Base-by-base conservation (phyloP, 495 filamentous ascomycete species). In the Annulohypoxylon bovei region DNA sequence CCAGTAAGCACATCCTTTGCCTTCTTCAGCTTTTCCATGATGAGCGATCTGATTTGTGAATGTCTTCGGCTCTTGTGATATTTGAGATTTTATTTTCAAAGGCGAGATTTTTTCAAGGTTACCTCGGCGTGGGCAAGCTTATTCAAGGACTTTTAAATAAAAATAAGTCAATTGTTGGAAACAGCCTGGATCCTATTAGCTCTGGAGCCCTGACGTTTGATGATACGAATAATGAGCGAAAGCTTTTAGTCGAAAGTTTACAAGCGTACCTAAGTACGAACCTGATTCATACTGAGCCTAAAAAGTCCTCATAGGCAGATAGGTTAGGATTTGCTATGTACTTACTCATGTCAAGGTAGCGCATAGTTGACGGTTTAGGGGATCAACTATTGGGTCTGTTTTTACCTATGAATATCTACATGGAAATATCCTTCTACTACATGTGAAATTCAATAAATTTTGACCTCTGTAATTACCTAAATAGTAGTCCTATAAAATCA, bases 1-100 rank as follows among this genome's bases (percentile, higher is more conserved):
- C 74, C 69, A 20, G 71, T 73, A 40, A 73, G 60, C 23, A 63
- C 68, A 53, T 75, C 46, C 66, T 76, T 72, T 27, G 76, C 53
- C 44, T 77, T 65, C 60, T 79, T 62, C 57, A 75, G 27, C 6
- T 65, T 60, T 28, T 70, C 66, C 35, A 63, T 69, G 40, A 8
- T 62, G 40, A 14, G 18, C 44, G 20, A 39, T 52, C 4, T 39
- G 22, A 27, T 47, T 4, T 47, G 18, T 23, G 6, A 12, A 12
- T 16, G 44, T 47, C 1, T 23, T 47, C 7, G 18, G 3, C 14
- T 16, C n/a, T 4, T 40, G 33, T 37, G 37, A 16, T 40, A 40
- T 40, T 16, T 40, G 37, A 3, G 14, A 16, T 2, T 40, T n/a
- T n/a, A n/a, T n/a, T n/a, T n/a, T n/a, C n/a, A n/a, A n/a, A n/a